These are phyloP conservation scores for Terfezia claveryi DNA, from an alignment of 495 filamentous ascomycete genomes.

Conservation along the genomic window DNA sequence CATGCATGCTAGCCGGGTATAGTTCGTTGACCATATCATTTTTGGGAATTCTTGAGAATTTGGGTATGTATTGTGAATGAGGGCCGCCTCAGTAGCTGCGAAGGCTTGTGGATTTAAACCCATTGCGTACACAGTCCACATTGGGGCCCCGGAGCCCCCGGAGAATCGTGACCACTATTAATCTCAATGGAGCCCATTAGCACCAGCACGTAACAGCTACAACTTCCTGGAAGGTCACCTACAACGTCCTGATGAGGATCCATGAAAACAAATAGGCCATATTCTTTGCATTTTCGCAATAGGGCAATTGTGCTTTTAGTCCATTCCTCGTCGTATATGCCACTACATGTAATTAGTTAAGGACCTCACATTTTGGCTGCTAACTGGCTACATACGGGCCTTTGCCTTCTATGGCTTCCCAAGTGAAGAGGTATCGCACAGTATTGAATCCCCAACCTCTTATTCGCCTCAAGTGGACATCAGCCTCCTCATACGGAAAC, in stretches of 20 bases:
- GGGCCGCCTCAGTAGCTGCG: slow-evolving; percentile 65
- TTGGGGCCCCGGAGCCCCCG: slow-evolving; percentile 83
- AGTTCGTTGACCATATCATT: slow-evolving; percentile 99
- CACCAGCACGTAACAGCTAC: neutral
- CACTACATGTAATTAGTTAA: slow-evolving; percentile 26
- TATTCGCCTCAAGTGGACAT: too few relatives aligned
- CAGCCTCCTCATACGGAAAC: slow-evolving; percentile 28
- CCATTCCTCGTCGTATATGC: slow-evolving; percentile 9
- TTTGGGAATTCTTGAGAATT: slow-evolving; percentile 75
- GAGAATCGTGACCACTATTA: slow-evolving; percentile 75
- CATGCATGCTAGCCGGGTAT: slow-evolving; percentile 49
- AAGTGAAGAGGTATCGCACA: too few relatives aligned
- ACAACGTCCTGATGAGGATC: slow-evolving; percentile 94
- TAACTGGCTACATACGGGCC: too few relatives aligned
- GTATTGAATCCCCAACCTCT: too few relatives aligned
- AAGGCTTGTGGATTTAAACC: slow-evolving; percentile 73
- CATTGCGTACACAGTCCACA: slow-evolving; percentile 93
- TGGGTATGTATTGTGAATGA: slow-evolving; percentile 90
- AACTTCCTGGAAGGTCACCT: slow-evolving; percentile 21
- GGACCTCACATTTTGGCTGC: too few relatives aligned
- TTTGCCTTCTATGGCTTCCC: too few relatives aligned
- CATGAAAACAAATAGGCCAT: slow-evolving; percentile 92
- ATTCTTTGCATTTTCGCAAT: slow-evolving; percentile 60
- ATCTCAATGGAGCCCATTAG: slow-evolving; percentile 2
- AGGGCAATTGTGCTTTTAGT: slow-evolving; percentile 53